A percentile compares a stretch with the other conserved stretches of the same genome.
phyloP scores from a whole-genome alignment of 768 basidiomycete genomes.

The Tricholoma flavovirens region DNA sequence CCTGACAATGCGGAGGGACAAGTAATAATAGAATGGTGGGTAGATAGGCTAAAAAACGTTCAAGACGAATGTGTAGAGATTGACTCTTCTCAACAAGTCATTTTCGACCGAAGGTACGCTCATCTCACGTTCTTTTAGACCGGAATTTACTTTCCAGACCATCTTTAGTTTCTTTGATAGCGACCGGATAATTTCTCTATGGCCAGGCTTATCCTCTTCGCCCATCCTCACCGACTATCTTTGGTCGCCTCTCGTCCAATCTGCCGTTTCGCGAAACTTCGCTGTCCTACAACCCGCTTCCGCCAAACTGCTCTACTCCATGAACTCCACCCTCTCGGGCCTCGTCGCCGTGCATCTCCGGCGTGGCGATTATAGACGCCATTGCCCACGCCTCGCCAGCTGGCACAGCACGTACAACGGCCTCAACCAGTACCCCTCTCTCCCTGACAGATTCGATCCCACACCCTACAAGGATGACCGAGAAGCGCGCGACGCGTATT shows the following conservation, averaged over 20 bases:
- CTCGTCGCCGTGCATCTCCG: slow-evolving; percentile 52
- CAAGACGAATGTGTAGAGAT: slow-evolving; percentile 40
- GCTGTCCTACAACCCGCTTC: slow-evolving; percentile 32
- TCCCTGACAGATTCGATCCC: slow-evolving; percentile 37
- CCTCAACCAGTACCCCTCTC: slow-evolving; percentile 37
- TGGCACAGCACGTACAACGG: slow-evolving; percentile 46
- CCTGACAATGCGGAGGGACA: slow-evolving; percentile 35
- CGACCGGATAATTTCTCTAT: slow-evolving; percentile 36
- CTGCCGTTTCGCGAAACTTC: slow-evolving; percentile 46
- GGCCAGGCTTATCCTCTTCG: slow-evolving; percentile 39
- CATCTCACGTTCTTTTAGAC: slow-evolving; percentile 20
- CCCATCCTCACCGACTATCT: slow-evolving; percentile 46
- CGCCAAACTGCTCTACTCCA: slow-evolving; percentile 15
- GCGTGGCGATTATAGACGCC: slow-evolving; percentile 51
- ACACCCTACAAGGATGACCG: slow-evolving; percentile 12
- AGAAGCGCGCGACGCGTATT: slow-evolving; percentile 23
- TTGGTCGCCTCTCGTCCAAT: slow-evolving; percentile 58
- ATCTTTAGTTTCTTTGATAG: slow-evolving; percentile 47
- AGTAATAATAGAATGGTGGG: slow-evolving; percentile 48
- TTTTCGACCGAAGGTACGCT: slow-evolving; percentile 48
- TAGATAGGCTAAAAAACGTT: slow-evolving; percentile 27
- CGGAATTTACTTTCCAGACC: slow-evolving; percentile 27
- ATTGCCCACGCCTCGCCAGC: slow-evolving; percentile 44
- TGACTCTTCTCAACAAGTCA: slow-evolving; percentile 29
- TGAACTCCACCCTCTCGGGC: slow-evolving; percentile 28